Percentiles rank a stretch among this genome's conserved stretches.
Evolutionary conservation across 176 grass and related monocot genomes (phyloP).

Genomic region (Musa beccarii): DNA sequence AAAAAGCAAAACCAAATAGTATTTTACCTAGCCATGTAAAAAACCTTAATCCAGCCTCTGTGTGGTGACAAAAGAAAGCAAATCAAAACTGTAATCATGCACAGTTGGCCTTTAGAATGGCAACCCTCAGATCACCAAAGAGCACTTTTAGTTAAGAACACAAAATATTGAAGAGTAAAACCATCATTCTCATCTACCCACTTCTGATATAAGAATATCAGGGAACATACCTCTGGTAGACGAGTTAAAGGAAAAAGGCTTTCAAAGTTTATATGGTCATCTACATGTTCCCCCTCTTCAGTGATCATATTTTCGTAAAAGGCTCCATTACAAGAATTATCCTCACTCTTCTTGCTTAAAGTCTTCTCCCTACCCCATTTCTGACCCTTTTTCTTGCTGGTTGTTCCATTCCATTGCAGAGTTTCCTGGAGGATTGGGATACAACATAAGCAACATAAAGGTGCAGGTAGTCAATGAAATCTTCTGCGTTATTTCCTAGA

Average conservation of each 20-base stretch:
- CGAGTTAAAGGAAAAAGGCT: constrained; percentile 58
- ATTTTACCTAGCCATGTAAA: not conserved
- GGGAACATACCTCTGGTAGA: constrained; percentile 51
- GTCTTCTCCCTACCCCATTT: constrained; percentile 56
- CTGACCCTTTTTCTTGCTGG: constrained; percentile 87
- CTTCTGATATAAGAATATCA: not conserved
- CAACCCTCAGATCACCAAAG: not conserved
- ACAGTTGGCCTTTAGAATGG: not conserved
- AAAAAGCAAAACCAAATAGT: not conserved
- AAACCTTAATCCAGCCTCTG: not conserved
- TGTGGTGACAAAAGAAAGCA: not conserved
- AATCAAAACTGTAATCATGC: not conserved
- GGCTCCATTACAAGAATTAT: constrained; percentile 15
- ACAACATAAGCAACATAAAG: constrained; percentile 13
- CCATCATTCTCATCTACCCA: not conserved
- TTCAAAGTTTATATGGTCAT: constrained; percentile 44
- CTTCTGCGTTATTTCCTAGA: no score
- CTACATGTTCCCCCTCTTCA: constrained; percentile 38
- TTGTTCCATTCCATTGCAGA: constrained; percentile 72
- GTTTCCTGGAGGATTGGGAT: constrained; percentile 42
- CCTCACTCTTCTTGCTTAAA: constrained; percentile 23
- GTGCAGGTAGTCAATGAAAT: no score
- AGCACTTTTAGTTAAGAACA: not conserved
- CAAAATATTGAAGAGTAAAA: not conserved
- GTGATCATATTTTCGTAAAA: constrained; percentile 28